Conservation (phyloP, 2,329 filamentous ascomycete species). For the Macrophomina phaseolina region DNA sequence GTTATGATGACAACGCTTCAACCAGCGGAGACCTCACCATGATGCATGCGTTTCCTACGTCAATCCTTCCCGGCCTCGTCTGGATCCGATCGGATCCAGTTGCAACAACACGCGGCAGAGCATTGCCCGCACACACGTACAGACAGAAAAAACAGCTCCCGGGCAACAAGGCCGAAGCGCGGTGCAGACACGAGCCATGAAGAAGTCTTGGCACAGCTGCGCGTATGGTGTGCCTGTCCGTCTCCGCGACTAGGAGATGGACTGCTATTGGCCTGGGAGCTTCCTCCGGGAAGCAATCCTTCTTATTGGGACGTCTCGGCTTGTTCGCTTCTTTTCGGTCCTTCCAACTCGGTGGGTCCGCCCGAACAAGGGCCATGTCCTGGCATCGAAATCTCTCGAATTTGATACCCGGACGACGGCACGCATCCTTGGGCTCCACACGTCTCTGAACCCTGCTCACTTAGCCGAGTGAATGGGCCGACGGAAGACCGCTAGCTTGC, state of each 20-base stretch:
- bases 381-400: slow-evolving; percentile 10
- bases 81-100: slow-evolving; percentile 5
- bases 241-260: not conserved
- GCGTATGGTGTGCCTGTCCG: not conserved
- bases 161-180: slow-evolving; percentile 6
- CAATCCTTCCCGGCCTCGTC: not conserved
- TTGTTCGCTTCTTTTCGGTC: slow-evolving; percentile 10
- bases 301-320: not conserved
- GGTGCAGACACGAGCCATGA: not conserved
- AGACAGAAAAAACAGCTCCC: not conserved
- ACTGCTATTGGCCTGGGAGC: slow-evolving; percentile 9
- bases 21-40: not conserved
- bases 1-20: not conserved
- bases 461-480: slow-evolving; percentile 22
- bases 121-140: not conserved
- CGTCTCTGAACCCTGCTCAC: not conserved
- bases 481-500: not conserved
- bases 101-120: not conserved
- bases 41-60: slow-evolving; percentile 13
- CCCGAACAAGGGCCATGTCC: not conserved
- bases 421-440: not conserved
- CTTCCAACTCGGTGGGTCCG: slow-evolving; percentile 11
- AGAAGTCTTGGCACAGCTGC: slow-evolving; percentile 10
- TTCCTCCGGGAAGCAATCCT: not conserved
- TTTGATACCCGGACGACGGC: slow-evolving; percentile 10